phyloP scores from a whole-genome alignment of 116 monocot genomes.

The Phalaenopsis hybrid region DNA sequence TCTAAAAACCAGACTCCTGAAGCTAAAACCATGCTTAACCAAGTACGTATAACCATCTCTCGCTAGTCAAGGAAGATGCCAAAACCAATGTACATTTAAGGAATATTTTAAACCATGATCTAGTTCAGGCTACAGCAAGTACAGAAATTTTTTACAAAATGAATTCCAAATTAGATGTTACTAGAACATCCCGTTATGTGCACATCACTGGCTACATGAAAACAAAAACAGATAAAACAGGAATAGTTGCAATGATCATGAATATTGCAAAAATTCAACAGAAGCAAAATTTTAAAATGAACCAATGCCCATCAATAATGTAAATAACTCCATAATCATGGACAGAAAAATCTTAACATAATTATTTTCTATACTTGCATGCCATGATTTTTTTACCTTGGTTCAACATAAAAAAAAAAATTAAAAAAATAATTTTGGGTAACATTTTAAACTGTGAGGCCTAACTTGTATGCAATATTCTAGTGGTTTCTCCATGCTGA shows the following conservation, averaged over 20 bases:
- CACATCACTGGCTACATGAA: background rate
- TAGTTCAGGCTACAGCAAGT: background rate
- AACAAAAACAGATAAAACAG: background rate
- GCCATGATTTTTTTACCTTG: slow-evolving; percentile 4
- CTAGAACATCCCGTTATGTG: background rate
- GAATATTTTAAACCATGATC: background rate
- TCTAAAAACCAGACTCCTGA: background rate
- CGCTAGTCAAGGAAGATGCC: background rate
- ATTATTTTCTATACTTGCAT: background rate
- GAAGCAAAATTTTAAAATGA: background rate
- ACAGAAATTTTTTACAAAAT: background rate
- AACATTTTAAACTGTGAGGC: background rate
- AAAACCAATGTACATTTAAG: background rate
- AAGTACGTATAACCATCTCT: background rate
- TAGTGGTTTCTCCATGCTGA: background rate
- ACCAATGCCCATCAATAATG: background rate
- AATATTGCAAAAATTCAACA: background rate
- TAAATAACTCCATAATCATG: background rate
- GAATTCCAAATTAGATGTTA: background rate
- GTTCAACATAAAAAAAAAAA: background rate
- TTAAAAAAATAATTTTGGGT: background rate
- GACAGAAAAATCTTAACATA: background rate
- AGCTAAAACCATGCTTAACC: background rate
- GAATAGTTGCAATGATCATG: background rate
- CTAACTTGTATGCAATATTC: background rate